Percentiles rank a stretch among this genome's conserved stretches.
Evolutionary conservation across 331 rosid species (phyloP).

Genomic region (Acacia pycnantha): DNA sequence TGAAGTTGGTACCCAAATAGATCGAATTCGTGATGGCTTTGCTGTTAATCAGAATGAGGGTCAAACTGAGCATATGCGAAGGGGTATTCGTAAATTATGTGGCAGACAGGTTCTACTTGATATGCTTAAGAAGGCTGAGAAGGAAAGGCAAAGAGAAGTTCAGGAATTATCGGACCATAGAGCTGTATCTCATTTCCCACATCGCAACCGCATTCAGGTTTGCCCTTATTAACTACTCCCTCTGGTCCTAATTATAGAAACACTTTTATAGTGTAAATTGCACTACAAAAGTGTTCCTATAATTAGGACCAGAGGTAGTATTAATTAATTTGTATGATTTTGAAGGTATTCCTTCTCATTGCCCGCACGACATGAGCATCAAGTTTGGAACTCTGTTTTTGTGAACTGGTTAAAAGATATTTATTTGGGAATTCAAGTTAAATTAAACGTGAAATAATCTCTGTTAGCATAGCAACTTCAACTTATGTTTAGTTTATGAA

Average conservation of each 20-base stretch:
- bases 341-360: conserved; percentile 5
- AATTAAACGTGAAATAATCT: not conserved
- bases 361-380: not conserved
- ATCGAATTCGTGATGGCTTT: conserved; percentile 60
- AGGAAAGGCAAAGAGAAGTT: conserved; percentile 77
- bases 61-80: conserved; percentile 53
- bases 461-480: not conserved
- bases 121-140: conserved; percentile 83
- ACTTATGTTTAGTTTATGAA: not conserved
- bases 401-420: conserved; percentile 22
- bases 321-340: not conserved
- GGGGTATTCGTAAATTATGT: conserved; percentile 75
- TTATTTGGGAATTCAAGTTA: not conserved
- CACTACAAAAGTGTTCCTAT: too few relatives aligned
- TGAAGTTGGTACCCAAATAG: conserved; percentile 57
- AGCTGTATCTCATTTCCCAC: conserved; percentile 83
- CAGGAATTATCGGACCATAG: conserved; percentile 65
- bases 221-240: conserved; percentile 20
- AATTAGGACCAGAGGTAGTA: too few relatives aligned
- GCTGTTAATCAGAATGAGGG: conserved; percentile 69
- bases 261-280: too few relatives aligned
- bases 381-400: not conserved
- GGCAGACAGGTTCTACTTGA: conserved; percentile 94
- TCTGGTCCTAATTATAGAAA: too few relatives aligned
- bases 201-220: conserved; percentile 99